phyloP scores from a whole-genome alignment of 257 asterid species.

The Solanum tarapatanum region DNA sequence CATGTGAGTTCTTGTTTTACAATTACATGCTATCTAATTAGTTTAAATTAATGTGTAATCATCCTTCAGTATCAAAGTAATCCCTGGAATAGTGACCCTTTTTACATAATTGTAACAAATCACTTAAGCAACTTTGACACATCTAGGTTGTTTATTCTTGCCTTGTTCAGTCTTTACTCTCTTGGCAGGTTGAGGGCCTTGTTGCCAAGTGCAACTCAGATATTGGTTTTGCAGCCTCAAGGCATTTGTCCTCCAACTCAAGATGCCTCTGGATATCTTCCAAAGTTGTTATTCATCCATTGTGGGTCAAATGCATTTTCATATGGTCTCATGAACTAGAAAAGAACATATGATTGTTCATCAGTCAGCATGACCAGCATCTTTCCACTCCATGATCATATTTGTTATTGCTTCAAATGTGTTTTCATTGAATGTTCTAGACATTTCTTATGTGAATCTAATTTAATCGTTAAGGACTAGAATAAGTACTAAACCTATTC shows the following conservation, averaged over 20 bases:
- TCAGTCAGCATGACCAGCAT: neutral
- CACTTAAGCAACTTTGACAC: neutral
- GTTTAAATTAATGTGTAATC: neutral
- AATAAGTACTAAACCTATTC: neutral
- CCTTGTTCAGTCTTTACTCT: neutral
- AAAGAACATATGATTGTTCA: neutral
- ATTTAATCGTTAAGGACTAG: neutral
- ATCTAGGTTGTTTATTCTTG: neutral
- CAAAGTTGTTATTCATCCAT: neutral
- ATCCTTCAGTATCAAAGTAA: neutral
- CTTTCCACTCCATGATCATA: neutral
- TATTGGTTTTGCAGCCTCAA: neutral
- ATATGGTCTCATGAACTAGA: neutral
- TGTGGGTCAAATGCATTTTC: neutral
- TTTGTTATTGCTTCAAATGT: neutral
- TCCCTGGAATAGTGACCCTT: neutral
- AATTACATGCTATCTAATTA: neutral
- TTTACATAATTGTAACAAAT: neutral
- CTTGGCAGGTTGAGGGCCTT: neutral
- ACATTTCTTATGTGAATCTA: neutral
- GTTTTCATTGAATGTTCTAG: neutral
- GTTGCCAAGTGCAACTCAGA: neutral
- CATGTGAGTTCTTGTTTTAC: neutral
- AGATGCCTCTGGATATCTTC: neutral
- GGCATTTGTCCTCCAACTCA: neutral